phyloP scores from a whole-genome alignment of 176 grass and related monocot genomes.

The Dactylis glomerata region DNA sequence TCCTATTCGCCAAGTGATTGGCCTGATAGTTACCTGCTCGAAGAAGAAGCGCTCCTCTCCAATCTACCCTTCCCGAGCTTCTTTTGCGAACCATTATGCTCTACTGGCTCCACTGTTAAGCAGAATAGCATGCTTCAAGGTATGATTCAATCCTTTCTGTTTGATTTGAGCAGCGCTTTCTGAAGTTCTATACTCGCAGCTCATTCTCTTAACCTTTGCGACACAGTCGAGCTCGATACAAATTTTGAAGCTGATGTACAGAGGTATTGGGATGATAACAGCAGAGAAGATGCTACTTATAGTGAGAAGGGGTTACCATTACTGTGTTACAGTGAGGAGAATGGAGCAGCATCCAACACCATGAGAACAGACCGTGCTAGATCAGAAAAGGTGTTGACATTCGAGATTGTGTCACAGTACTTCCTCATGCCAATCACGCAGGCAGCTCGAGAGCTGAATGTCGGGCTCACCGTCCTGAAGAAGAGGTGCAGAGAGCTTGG shows the following conservation, averaged over 20 bases:
- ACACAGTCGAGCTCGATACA: slow-evolving; percentile 28
- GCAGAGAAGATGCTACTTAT: background rate
- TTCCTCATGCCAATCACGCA: slow-evolving; percentile 74
- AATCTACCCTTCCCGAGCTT: slow-evolving; percentile 20
- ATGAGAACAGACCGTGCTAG: background rate
- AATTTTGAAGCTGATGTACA: slow-evolving; percentile 35
- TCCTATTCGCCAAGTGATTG: slow-evolving; percentile 21
- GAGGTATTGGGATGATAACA: slow-evolving; percentile 38
- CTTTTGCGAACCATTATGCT: slow-evolving; percentile 4
- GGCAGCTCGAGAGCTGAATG: slow-evolving; percentile 52
- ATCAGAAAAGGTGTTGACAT: slow-evolving; percentile 31
- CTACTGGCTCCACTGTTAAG: background rate
- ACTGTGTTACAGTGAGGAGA: slow-evolving; percentile 9
- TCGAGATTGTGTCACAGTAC: slow-evolving; percentile 52
- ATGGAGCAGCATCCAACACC: background rate
- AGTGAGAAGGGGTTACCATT: background rate
- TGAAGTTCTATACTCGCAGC: background rate
- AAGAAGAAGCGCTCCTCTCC: slow-evolving; percentile 38
- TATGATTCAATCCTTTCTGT: background rate
- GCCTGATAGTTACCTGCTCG: slow-evolving; percentile 38
- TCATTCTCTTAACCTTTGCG: background rate
- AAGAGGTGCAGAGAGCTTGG: slow-evolving; percentile 64
- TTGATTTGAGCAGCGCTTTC: background rate
- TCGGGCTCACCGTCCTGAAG: slow-evolving; percentile 65
- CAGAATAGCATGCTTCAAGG: slow-evolving; percentile 20